Percentiles rank a stretch among this genome's conserved stretches.
Conservation (phyloP, 148 eudicot genomes). For the Heliosperma pusillum region DNA sequence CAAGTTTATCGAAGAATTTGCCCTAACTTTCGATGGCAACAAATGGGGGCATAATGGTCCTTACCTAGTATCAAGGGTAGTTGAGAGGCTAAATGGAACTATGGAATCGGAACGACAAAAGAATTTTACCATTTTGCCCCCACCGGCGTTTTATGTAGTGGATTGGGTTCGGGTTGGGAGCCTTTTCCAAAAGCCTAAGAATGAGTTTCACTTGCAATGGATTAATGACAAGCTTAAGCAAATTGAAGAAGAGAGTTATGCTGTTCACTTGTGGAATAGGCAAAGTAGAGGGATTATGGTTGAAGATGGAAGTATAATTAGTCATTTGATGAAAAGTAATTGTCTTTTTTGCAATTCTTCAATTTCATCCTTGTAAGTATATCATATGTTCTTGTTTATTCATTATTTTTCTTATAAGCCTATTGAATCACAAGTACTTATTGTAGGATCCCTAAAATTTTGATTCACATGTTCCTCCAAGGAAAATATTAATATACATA, state of each 20-base stretch:
- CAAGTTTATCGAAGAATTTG: conserved; percentile 74
- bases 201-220: conserved; percentile 42
- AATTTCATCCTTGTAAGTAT: conserved; percentile 13
- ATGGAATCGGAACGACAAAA: conserved; percentile 15
- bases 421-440: too few species aligned
- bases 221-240: conserved; percentile 40
- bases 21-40: conserved; percentile 67
- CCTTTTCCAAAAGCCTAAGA: conserved; percentile 42
- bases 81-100: conserved; percentile 30
- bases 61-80: conserved; percentile 80
- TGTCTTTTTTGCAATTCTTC: conserved; percentile 61
- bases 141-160: conserved; percentile 66
- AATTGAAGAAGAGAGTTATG: conserved; percentile 47
- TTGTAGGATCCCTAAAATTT: too few species aligned
- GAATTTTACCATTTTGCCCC: conserved; percentile 55
- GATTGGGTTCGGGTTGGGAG: conserved; percentile 54
- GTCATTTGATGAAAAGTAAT: conserved; percentile 35
- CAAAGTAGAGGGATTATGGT: conserved; percentile 47
- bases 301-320: conserved; percentile 64
- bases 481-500: too few species aligned
- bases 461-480: too few species aligned
- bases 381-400: background rate
- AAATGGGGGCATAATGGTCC: conserved; percentile 97
- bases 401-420: too few species aligned
- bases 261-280: conserved; percentile 80